A percentile compares a stretch with the other conserved stretches of the same genome.
phyloP scores from a whole-genome alignment of 2,329 filamentous ascomycete genomes.

The Kalmusia sp. region DNA sequence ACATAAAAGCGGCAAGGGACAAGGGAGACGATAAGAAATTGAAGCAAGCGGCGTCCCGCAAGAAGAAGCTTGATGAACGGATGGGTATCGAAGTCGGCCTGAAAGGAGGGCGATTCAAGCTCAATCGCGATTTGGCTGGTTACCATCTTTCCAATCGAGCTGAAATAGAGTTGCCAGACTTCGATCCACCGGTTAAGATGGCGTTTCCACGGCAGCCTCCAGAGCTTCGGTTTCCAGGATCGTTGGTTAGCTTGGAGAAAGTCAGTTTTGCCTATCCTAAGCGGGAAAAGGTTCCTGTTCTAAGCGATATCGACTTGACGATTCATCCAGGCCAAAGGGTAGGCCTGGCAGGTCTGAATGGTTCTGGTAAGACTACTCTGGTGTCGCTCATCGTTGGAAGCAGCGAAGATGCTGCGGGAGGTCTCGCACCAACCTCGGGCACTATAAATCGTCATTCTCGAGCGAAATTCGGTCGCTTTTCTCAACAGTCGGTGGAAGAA shows the following conservation, averaged over 20 bases:
- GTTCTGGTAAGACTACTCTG: slow-evolving; percentile 81
- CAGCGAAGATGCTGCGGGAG: slow-evolving; percentile 27
- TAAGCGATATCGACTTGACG: slow-evolving; percentile 71
- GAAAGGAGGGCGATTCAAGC: slow-evolving; percentile 78
- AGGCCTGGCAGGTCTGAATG: slow-evolving; percentile 80
- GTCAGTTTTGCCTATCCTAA: slow-evolving; percentile 69
- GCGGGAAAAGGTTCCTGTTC: slow-evolving; percentile 50
- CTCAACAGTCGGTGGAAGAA: slow-evolving; percentile 77
- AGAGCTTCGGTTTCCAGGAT: slow-evolving; percentile 76
- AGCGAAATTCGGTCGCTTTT: slow-evolving; percentile 76
- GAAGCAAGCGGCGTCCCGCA: slow-evolving; percentile 81
- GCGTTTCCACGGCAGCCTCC: slow-evolving; percentile 67
- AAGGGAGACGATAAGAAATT: slow-evolving; percentile 86
- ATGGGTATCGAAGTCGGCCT: slow-evolving; percentile 78
- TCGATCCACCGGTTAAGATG: slow-evolving; percentile 64
- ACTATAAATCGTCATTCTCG: slow-evolving; percentile 71
- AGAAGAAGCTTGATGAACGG: slow-evolving; percentile 84
- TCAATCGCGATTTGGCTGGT: slow-evolving; percentile 74
- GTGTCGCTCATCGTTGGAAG: slow-evolving; percentile 72
- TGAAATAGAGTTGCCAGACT: slow-evolving; percentile 74
- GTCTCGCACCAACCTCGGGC: slow-evolving; percentile 64
- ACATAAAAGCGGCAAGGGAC: slow-evolving; percentile 76
- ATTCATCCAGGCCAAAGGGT: slow-evolving; percentile 77
- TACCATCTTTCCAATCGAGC: slow-evolving; percentile 59
- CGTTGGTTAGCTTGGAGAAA: slow-evolving; percentile 75